Conservation (phyloP, 352 stramenopile species). For the Globisporangium canariense region DNA sequence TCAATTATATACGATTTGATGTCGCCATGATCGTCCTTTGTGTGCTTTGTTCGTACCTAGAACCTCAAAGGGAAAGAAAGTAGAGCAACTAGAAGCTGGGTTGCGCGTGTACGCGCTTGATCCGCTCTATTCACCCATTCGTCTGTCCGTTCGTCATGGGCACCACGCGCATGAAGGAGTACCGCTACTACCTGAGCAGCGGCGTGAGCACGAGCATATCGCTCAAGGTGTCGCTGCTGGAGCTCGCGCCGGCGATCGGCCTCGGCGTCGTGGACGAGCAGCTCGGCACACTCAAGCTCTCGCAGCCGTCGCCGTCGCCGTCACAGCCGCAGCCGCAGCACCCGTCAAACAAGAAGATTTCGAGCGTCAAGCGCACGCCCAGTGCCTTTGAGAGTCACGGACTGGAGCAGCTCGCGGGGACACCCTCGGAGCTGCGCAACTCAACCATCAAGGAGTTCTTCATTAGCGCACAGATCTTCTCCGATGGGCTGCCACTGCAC, state of each 20-base stretch:
- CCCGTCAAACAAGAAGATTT: neutral
- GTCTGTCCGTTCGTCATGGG: slow-evolving; percentile 27
- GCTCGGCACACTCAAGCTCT: slow-evolving; percentile 7
- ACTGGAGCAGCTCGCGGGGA: slow-evolving; percentile 55
- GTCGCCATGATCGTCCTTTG: neutral
- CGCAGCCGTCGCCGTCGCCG: neutral
- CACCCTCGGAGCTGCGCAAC: slow-evolving; percentile 76
- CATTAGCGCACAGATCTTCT: slow-evolving; percentile 86
- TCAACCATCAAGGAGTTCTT: slow-evolving; percentile 85
- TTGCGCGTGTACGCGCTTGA: neutral
- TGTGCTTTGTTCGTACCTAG: neutral
- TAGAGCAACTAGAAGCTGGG: neutral
- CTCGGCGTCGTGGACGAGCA: slow-evolving; percentile 29
- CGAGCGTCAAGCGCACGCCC: slow-evolving; percentile 7
- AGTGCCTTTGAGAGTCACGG: slow-evolving; percentile 31
- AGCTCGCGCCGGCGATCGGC: slow-evolving; percentile 56
- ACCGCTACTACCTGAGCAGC: slow-evolving; percentile 88
- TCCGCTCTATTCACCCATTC: neutral
- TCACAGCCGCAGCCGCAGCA: neutral
- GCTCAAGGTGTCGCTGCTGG: slow-evolving; percentile 76
- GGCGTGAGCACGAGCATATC: slow-evolving; percentile 76
- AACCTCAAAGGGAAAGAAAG: neutral
- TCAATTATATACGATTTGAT: neutral
- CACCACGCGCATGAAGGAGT: slow-evolving; percentile 75
- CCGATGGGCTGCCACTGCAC: slow-evolving; percentile 77